A percentile compares a stretch with the other conserved stretches of the same genome.
Evolutionary conservation across 202 grass and related monocot species (phyloP).

Genomic region (Hordeum pubiflorum): DNA sequence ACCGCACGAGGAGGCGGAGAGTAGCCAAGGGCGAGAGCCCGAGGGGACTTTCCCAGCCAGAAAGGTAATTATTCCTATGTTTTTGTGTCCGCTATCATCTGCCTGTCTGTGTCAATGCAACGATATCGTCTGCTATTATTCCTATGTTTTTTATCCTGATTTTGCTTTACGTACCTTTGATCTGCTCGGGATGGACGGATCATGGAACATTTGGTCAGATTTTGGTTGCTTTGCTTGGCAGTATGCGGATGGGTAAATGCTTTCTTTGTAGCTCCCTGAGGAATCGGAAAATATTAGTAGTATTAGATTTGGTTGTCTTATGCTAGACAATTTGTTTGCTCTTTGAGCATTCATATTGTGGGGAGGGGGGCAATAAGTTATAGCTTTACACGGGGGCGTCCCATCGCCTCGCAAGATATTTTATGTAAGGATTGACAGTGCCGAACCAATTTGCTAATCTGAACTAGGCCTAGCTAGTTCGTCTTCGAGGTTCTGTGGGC

Average conservation of each 20-base stretch:
- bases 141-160: not conserved
- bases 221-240: too few relatives aligned
- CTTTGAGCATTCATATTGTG: not conserved
- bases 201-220: too few relatives aligned
- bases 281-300: not conserved
- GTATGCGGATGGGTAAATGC: not conserved
- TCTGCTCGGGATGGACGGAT: not conserved
- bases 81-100: too few relatives aligned
- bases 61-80: too few relatives aligned
- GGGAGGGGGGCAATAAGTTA: not conserved
- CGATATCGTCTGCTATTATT: constrained; percentile 8
- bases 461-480: not conserved
- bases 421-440: constrained; percentile 29
- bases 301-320: too few relatives aligned
- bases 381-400: constrained; percentile 19
- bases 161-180: not conserved
- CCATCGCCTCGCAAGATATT: constrained; percentile 31
- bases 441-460: not conserved
- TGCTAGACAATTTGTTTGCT: not conserved
- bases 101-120: not conserved
- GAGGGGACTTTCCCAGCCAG: constrained; percentile 24
- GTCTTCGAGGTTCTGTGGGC: not conserved
- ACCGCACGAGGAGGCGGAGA: not conserved
- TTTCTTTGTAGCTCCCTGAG: not conserved
- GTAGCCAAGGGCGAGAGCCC: not conserved